phyloP scores from a whole-genome alignment of 2,329 filamentous ascomycete genomes.

The Zopfia rhizophila region DNA sequence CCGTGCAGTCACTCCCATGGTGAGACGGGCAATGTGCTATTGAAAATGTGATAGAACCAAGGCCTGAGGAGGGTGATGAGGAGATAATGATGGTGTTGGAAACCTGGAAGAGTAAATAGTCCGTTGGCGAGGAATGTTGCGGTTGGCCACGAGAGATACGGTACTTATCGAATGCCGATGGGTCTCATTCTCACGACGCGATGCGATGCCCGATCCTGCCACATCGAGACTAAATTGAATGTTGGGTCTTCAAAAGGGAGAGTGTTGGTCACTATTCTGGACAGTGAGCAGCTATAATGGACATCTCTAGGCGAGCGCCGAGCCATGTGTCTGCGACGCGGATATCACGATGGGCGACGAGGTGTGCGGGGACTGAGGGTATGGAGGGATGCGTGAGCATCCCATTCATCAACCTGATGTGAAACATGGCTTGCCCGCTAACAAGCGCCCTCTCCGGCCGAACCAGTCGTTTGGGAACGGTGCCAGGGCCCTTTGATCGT shows the following conservation, averaged over 20 bases:
- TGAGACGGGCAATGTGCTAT: constrained; percentile 8
- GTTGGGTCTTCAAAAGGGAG: no score
- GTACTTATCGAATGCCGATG: no score
- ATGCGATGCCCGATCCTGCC: background rate
- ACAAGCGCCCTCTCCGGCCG: constrained; percentile 24
- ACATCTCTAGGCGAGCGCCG: background rate
- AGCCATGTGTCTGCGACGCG: constrained; percentile 5
- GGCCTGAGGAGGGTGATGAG: background rate
- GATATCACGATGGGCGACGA: constrained; percentile 7
- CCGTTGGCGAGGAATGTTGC: constrained; percentile 7
- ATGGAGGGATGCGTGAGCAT: constrained; percentile 16
- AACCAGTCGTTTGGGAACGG: constrained; percentile 27
- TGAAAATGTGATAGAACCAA: constrained; percentile 9
- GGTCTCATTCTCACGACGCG: no score
- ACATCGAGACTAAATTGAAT: background rate
- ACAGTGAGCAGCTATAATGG: background rate
- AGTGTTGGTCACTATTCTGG: constrained; percentile 6
- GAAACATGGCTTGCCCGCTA: constrained; percentile 36
- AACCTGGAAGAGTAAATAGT: constrained; percentile 9
- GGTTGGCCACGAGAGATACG: no score
- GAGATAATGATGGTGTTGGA: constrained; percentile 2
- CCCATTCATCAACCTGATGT: constrained; percentile 25
- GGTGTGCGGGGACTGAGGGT: constrained; percentile 21
- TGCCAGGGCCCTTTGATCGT: constrained; percentile 10
- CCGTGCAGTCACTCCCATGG: no score